Percentiles rank a stretch among this genome's conserved stretches.
Conservation (phyloP, 2,329 filamentous ascomycete genomes). For the Alternaria triticimaculans region DNA sequence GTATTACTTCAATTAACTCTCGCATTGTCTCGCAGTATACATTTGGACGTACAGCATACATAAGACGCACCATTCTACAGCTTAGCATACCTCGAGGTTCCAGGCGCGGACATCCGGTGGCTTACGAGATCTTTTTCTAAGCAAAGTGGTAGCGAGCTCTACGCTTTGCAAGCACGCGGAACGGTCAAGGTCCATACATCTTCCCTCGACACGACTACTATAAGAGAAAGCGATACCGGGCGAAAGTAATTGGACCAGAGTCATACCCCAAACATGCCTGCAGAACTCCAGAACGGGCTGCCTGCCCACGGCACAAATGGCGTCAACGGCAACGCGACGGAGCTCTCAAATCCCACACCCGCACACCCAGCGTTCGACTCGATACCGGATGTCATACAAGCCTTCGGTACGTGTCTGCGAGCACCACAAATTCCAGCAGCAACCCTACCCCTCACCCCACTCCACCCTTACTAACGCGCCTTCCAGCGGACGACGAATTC, state of each 20-base stretch:
- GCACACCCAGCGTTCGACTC: conserved; percentile 53
- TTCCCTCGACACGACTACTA: neutral
- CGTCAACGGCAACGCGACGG: conserved; percentile 24
- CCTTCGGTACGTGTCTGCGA: conserved; percentile 47
- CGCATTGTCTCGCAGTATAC: neutral
- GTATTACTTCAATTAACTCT: neutral
- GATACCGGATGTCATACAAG: conserved; percentile 55
- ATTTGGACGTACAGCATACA: neutral
- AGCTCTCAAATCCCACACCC: conserved; percentile 32
- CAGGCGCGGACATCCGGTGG: conserved; percentile 4
- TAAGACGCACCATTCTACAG: neutral
- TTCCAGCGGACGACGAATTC: conserved; percentile 75
- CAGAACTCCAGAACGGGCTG: conserved; percentile 20
- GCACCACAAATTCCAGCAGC: neutral
- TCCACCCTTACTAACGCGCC: neutral
- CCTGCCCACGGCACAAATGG: conserved; percentile 27
- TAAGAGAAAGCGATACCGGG: neutral
- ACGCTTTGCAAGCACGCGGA: conserved; percentile 1
- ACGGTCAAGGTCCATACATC: neutral
- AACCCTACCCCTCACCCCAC: neutral
- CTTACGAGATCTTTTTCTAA: conserved; percentile 13
- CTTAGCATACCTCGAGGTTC: neutral
- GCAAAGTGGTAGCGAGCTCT: neutral
- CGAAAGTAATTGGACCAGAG: neutral
- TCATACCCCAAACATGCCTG: conserved; percentile 28